These are phyloP conservation scores for Cyclotella sp. DNA, from an alignment of 108 stramenopile genomes.

Conservation along the genomic window DNA sequence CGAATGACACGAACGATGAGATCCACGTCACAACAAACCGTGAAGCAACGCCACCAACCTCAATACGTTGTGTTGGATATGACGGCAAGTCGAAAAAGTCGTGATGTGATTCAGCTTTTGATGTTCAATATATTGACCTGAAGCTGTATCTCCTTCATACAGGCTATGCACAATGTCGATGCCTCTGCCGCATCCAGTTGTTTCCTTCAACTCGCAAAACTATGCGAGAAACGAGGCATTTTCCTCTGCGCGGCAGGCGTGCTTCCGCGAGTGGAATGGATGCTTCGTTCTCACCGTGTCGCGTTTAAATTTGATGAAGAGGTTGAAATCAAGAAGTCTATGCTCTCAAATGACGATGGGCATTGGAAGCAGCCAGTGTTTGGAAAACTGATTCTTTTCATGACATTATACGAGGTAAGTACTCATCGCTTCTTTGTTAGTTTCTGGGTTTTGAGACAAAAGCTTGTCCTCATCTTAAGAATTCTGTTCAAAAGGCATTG, in stretches of 20 bases:
- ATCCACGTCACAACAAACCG: background rate
- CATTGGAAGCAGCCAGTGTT: constrained; percentile 6
- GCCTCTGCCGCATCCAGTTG: constrained; percentile 81
- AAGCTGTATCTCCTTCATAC: background rate
- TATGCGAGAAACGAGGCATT: constrained; percentile 70
- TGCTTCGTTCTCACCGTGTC: constrained; percentile 79
- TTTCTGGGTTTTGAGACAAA: background rate
- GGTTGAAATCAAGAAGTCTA: constrained; percentile 37
- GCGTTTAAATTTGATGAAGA: constrained; percentile 64
- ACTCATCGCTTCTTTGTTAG: background rate
- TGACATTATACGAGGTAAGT: constrained; percentile 38
- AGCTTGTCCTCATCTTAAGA: background rate
- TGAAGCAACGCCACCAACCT: constrained; percentile 41
- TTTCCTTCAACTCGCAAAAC: constrained; percentile 79
- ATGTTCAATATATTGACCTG: background rate
- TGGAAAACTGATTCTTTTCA: constrained; percentile 42
- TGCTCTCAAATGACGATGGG: constrained; percentile 19
- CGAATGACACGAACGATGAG: constrained; percentile 4
- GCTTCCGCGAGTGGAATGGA: constrained; percentile 81
- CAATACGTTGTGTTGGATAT: constrained; percentile 75
- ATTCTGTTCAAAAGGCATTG: constrained; percentile 31
- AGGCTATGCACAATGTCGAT: constrained; percentile 65
- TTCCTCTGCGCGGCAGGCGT: constrained; percentile 75
- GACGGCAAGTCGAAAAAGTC: constrained; percentile 29
- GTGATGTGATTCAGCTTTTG: background rate